Base-by-base conservation (phyloP, 225 moss, liverwort and hornwort species). In the Pseudisothecium myosuroides region DNA sequence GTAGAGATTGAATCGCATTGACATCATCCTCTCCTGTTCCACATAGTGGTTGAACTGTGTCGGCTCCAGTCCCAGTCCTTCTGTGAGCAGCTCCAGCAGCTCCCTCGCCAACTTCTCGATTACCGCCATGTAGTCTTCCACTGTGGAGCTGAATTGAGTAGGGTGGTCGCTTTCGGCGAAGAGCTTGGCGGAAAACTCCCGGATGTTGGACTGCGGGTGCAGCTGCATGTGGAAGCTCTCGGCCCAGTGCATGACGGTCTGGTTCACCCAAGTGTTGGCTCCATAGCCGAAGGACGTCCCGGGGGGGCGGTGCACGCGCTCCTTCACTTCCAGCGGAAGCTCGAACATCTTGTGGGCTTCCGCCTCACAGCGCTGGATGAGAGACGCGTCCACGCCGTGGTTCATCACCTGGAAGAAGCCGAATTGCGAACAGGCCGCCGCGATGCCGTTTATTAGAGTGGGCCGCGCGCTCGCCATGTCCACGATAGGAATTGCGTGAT, bases 361-460 rank as follows among this genome's bases (percentile, higher is more conserved):
- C 10, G 82, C 52, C 88, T 93, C 92, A 83, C 94, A 94, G 54
- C 89, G 86, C 8, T 58, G 83, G 64, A 95, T 87, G 36, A 94
- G 82, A 18, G 49, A 87, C 52, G 85, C 86, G 23, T 95, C 92
- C 39, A 98, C 93, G 43, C 94, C 94, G 56, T 98, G 98, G 84
- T 96, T 95, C 77, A 96, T 84, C 56, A 98, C 93, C 88, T 98
- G 98, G 88, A 98, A 96, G 91, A 96, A 98, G 2, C 98, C 98
- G 65, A 91, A 94, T 58, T 85, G 81, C 81, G 90, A 90, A 78
- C 94, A 91, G 36, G 93, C 93, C 47, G 87, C 90, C 8, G 94
- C 92, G 39, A 92, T 75, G 82, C 75, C 80, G 4, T 74, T 82
- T 18, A 94, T 87, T 7, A 94, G 86, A 6, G 62, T 19, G 45